A percentile compares a stretch with the other conserved stretches of the same genome.
Conservation (phyloP, 176 grass and related monocot genomes). For the Carex littledalei region DNA sequence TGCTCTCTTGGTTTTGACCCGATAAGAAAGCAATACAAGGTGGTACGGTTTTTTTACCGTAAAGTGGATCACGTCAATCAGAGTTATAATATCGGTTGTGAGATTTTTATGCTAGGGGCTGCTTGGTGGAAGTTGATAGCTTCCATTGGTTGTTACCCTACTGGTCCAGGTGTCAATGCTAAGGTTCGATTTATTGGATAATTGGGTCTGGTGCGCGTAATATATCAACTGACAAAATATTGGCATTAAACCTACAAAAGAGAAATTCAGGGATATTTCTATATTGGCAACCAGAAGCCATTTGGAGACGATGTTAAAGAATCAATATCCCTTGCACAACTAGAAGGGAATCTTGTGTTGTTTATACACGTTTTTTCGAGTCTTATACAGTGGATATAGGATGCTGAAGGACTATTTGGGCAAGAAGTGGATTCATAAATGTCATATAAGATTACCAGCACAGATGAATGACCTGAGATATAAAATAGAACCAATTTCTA, state of each 20-base stretch:
- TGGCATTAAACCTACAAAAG: slow-evolving; percentile 2
- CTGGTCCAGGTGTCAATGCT: slow-evolving; percentile 17
- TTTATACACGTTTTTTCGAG: background rate
- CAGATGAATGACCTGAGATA: background rate
- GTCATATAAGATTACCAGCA: slow-evolving; percentile 3
- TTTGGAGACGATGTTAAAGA: background rate
- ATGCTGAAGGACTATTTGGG: background rate
- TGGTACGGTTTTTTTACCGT: slow-evolving; percentile 18
- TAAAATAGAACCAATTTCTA: slow-evolving; percentile 18
- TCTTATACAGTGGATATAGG: slow-evolving; percentile 7
- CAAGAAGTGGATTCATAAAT: background rate
- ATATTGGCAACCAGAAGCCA: slow-evolving; percentile 1
- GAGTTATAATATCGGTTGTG: slow-evolving; percentile 21
- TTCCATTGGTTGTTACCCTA: slow-evolving; percentile 13
- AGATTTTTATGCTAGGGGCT: slow-evolving; percentile 7
- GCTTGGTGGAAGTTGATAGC: slow-evolving; percentile 12
- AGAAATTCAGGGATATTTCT: slow-evolving; percentile 21
- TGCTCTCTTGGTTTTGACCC: slow-evolving; percentile 20
- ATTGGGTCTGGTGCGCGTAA: slow-evolving; percentile 12
- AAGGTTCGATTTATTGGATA: slow-evolving; percentile 29
- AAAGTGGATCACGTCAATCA: slow-evolving; percentile 21
- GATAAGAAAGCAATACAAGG: slow-evolving; percentile 13
- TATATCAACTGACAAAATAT: slow-evolving; percentile 10
- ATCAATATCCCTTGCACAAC: slow-evolving; percentile 19
- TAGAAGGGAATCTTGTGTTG: slow-evolving; percentile 20